Evolutionary conservation across 2,329 filamentous ascomycete species (phyloP).

Genomic region (Bipolaris gigantea): DNA sequence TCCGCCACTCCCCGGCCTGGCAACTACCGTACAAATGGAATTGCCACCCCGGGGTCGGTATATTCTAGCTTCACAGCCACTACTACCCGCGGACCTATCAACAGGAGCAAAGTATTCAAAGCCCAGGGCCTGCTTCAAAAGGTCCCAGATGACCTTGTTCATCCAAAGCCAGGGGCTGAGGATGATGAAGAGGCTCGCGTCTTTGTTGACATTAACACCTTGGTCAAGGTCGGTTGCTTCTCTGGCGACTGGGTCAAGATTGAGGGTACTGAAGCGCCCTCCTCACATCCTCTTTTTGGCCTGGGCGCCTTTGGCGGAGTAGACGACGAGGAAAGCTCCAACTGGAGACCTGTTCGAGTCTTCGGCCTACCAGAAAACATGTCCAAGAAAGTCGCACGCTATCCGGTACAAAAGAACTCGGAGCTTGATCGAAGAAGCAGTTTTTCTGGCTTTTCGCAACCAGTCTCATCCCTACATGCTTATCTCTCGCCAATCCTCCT

Average conservation of each 20-base stretch:
- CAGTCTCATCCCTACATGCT: slow-evolving; percentile 45
- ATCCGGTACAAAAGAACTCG: slow-evolving; percentile 53
- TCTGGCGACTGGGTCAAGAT: slow-evolving; percentile 95
- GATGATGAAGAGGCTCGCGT: slow-evolving; percentile 86
- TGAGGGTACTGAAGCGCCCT: slow-evolving; percentile 75
- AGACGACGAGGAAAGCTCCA: slow-evolving; percentile 61
- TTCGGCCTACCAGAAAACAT: slow-evolving; percentile 82
- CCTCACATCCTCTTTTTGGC: slow-evolving; percentile 67
- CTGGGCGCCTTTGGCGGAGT: slow-evolving; percentile 68
- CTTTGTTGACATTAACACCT: slow-evolving; percentile 83
- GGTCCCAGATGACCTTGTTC: slow-evolving; percentile 76
- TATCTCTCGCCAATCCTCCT: slow-evolving; percentile 86
- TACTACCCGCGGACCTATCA: slow-evolving; percentile 70
- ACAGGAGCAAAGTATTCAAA: slow-evolving; percentile 79
- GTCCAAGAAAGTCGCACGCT: slow-evolving; percentile 56
- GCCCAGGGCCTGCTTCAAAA: slow-evolving; percentile 72
- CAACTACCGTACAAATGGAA: slow-evolving; percentile 71
- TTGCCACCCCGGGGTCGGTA: slow-evolving; percentile 81
- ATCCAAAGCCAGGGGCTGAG: slow-evolving; percentile 80
- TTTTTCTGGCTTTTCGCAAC: slow-evolving; percentile 45
- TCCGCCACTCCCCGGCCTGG: slow-evolving; percentile 78
- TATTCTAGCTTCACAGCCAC: slow-evolving; percentile 86
- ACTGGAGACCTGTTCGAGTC: slow-evolving; percentile 83
- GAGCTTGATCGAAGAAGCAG: slow-evolving; percentile 52
- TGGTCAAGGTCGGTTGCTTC: slow-evolving; percentile 92